Conservation (phyloP, 345 rosid genomes). For the Schrenkiella parvula region DNA sequence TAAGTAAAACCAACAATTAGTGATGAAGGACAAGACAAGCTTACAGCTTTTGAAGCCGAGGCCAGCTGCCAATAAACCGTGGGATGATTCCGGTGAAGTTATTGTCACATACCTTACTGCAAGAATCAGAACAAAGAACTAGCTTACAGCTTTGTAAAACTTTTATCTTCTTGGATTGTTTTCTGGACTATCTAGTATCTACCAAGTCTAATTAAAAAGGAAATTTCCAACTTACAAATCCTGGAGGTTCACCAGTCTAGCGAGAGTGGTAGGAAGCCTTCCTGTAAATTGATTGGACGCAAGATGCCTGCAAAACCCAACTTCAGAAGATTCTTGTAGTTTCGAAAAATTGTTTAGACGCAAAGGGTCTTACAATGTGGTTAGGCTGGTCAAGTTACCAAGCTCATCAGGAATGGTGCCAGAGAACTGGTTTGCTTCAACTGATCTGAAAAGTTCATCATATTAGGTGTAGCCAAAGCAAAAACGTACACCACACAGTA, state of each 20-base stretch:
- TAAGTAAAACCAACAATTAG: not conserved
- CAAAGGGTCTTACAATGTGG: slow-evolving; percentile 45
- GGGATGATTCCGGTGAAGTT: not conserved
- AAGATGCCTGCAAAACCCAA: not conserved
- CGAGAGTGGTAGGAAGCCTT: not conserved
- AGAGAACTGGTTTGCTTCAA: slow-evolving; percentile 53
- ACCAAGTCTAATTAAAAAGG: not conserved
- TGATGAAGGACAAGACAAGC: not conserved
- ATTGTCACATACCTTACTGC: not conserved
- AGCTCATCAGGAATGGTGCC: slow-evolving; percentile 47
- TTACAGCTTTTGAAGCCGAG: not conserved
- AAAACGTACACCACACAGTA: not conserved
- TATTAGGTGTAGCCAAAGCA: not conserved
- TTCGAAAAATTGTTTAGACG: too few relatives aligned
- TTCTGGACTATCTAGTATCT: not conserved
- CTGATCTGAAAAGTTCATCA: slow-evolving; percentile 27
- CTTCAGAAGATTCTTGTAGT: too few relatives aligned
- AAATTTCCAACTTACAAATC: not conserved
- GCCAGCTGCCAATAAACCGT: not conserved
- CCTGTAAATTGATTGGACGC: not conserved
- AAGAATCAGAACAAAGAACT: not conserved
- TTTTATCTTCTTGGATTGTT: not conserved
- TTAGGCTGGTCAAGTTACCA: slow-evolving; percentile 44
- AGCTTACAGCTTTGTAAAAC: not conserved
- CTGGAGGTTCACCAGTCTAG: not conserved